These are phyloP conservation scores for Corchorus olitorius DNA, from an alignment of 345 rosid genomes.

Conservation along the genomic window DNA sequence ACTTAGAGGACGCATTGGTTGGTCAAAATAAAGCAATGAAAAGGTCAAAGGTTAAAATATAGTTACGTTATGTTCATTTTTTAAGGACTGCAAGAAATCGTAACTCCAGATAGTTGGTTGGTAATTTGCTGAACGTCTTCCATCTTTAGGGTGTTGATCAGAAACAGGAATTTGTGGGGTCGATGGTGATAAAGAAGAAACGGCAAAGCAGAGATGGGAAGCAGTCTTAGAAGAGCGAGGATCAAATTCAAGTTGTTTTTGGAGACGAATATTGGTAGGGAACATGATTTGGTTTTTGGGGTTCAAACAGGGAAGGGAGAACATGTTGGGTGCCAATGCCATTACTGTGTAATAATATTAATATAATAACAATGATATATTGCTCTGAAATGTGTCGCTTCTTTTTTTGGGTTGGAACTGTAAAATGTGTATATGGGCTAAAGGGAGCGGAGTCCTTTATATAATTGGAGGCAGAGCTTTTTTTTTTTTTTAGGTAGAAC, in stretches of 20 bases:
- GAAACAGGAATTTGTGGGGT: background rate
- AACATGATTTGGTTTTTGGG: background rate
- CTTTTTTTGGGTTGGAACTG: too few species aligned
- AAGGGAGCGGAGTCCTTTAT: too few species aligned
- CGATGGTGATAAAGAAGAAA: too few species aligned
- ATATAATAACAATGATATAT: too few species aligned
- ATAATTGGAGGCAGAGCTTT: too few species aligned
- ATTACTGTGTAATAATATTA: background rate
- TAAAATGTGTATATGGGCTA: too few species aligned
- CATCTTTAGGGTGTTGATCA: background rate
- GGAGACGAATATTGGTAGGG: background rate
- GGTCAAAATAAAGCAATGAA: background rate
- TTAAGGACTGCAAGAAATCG: conserved; percentile 13
- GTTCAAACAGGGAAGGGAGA: background rate
- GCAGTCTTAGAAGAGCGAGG: background rate
- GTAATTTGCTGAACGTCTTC: conserved; percentile 16
- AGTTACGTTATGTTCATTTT: background rate
- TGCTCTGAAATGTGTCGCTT: too few species aligned
- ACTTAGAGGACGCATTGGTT: background rate
- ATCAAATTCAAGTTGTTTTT: background rate
- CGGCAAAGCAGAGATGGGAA: background rate
- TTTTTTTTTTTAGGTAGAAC: too few species aligned
- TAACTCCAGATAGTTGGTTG: conserved; percentile 17
- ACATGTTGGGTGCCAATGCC: background rate
- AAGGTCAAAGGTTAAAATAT: too few species aligned